Base-by-base conservation (phyloP, 768 basidiomycete species). In the Lactarius trivialis region DNA sequence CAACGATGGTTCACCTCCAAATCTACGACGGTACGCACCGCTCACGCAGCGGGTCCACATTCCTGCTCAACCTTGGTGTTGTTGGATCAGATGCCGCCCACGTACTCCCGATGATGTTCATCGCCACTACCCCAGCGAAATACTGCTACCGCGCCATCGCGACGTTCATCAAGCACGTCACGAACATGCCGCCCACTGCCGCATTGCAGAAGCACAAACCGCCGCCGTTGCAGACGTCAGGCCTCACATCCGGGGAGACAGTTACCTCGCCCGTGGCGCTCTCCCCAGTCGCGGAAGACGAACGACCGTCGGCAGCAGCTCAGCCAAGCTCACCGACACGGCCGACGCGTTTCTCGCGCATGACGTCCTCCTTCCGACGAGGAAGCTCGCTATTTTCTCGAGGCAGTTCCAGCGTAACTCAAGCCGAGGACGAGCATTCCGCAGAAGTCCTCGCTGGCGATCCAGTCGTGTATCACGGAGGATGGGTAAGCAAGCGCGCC, bases 1-100 rank as follows among this genome's bases (percentile, higher is more conserved):
- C 89, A 1, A 94, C 94, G 1, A 79, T 85, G 60, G 93, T 96
- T 17, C 94, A 97, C 75, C 77, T 98, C 7, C 94, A 97, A 72
- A 84, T 96, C 0, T 96, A 94, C 69, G 94, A 98, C 70, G 93
- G 91, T 81, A 45, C 72, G 56, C 60, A 67, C 60, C n/a, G 2
- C 53, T 33, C 33, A 33, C 33, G 1, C 33, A 33, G 30, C 30
- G 30, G 5, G 7, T 41, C 52, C 65, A 60, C 62, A 56, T 52
- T 11, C 21, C 33, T 24, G 15, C 43, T 50, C 43, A 56, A 32
- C 28, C 19, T 2, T 1, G 12, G 4, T n/a, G 7, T 15, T 30
- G 15, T 3, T 32, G 2, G 1, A 5, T 32, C 60, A 89, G 88
- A 88, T 69, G 77, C 83, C 3, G 85, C 88, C 0, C 89, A 90